A percentile compares a stretch with the other conserved stretches of the same genome.
Conservation (phyloP, 345 rosid species). For the Lepidium africanum region DNA sequence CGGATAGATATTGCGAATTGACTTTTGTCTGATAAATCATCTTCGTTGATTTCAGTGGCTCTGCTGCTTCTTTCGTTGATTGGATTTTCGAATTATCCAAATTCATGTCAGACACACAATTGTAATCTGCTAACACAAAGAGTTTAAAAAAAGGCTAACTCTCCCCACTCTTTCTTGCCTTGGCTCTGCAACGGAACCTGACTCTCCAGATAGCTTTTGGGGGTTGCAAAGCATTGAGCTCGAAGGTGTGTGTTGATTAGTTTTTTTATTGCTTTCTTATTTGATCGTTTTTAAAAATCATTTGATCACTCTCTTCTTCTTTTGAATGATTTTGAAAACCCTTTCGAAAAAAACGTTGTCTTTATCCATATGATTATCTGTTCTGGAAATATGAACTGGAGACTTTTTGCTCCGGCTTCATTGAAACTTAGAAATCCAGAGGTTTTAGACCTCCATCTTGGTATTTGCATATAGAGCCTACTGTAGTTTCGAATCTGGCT, state of each 20-base stretch:
- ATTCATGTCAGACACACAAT: slow-evolving; percentile 25
- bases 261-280: background rate
- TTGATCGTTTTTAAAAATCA: background rate
- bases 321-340: background rate
- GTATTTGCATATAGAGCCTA: background rate
- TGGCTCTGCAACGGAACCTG: slow-evolving; percentile 2
- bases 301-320: background rate
- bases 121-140: slow-evolving; percentile 19
- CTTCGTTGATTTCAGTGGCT: slow-evolving; percentile 24
- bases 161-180: background rate
- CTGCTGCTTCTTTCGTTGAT: slow-evolving; percentile 21
- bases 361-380: background rate
- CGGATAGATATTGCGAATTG: background rate
- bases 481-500: background rate
- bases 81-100: slow-evolving; percentile 21
- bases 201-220: background rate
- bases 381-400: background rate
- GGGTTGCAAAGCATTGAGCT: background rate
- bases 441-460: background rate
- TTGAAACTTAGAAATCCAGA: background rate
- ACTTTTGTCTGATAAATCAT: slow-evolving; percentile 16
- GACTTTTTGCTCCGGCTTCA: background rate
- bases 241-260: slow-evolving; percentile 9
- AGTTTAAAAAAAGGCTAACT: background rate
- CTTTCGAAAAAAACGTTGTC: slow-evolving; percentile 7